These are phyloP conservation scores for Rhazya stricta DNA, from an alignment of 257 asterid species.

Conservation along the genomic window DNA sequence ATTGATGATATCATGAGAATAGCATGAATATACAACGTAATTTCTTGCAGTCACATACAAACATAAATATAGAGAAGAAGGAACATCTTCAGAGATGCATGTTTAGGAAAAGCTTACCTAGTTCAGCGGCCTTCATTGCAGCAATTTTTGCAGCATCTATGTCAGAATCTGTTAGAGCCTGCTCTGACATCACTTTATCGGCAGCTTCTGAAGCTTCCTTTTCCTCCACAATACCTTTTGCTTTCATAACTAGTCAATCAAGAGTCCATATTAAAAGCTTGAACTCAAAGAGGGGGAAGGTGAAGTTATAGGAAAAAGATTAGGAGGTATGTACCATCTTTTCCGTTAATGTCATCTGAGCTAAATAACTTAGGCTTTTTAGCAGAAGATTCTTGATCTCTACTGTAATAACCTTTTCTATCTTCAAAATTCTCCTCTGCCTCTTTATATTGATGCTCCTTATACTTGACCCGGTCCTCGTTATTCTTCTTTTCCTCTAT, in stretches of 20 bases:
- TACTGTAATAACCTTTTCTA: slow-evolving; percentile 21
- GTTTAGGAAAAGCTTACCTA: slow-evolving; percentile 38
- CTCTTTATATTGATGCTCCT: slow-evolving; percentile 34
- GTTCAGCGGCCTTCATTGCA: slow-evolving; percentile 96
- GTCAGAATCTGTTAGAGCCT: slow-evolving; percentile 70
- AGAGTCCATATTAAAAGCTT: background rate
- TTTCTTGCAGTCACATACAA: background rate
- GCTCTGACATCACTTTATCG: slow-evolving; percentile 44
- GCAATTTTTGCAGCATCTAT: slow-evolving; percentile 89
- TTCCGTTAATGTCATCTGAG: slow-evolving; percentile 31
- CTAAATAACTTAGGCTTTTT: slow-evolving; percentile 54
- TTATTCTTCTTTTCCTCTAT: slow-evolving; percentile 44
- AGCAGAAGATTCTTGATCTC: slow-evolving; percentile 43
- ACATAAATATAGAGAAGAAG: background rate
- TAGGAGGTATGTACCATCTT: slow-evolving; percentile 33
- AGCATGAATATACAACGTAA: background rate
- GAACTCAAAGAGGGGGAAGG: background rate
- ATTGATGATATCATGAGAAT: background rate
- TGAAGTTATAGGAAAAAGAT: background rate
- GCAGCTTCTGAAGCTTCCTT: slow-evolving; percentile 24
- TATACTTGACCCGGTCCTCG: slow-evolving; percentile 30
- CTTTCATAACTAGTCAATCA: slow-evolving; percentile 8
- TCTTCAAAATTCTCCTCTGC: slow-evolving; percentile 36
- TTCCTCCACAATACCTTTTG: slow-evolving; percentile 19
- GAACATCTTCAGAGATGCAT: background rate